A percentile compares a stretch with the other conserved stretches of the same genome.
phyloP scores from a whole-genome alignment of 306 rosid species.

The Prunus mira region DNA sequence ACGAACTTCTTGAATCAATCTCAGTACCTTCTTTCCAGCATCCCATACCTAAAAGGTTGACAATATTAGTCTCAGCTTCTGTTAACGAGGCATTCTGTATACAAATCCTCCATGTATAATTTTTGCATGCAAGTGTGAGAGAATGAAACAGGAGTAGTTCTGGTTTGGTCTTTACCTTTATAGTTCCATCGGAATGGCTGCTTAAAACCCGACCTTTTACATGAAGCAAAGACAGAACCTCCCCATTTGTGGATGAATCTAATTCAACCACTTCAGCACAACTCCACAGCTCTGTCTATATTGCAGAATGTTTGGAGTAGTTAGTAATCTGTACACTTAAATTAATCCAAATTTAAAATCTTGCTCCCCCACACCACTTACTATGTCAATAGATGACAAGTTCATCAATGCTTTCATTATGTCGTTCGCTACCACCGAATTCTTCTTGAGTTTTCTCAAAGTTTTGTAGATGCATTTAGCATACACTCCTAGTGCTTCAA shows the following conservation, averaged over 20 bases:
- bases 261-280: constrained; percentile 68
- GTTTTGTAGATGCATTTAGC: constrained; percentile 73
- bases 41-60: constrained; percentile 75
- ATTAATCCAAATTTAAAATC: background rate
- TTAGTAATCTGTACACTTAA: constrained; percentile 15
- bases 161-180: constrained; percentile 58
- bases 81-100: background rate
- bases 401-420: constrained; percentile 68
- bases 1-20: constrained; percentile 75
- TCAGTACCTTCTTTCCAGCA: constrained; percentile 52
- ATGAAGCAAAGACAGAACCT: constrained; percentile 67
- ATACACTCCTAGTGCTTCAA: constrained; percentile 59
- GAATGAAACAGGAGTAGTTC: background rate
- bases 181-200: constrained; percentile 93
- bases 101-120: background rate
- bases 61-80: background rate
- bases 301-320: constrained; percentile 11
- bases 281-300: constrained; percentile 80
- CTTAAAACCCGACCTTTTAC: constrained; percentile 66
- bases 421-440: constrained; percentile 54
- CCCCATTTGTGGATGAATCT: constrained; percentile 70
- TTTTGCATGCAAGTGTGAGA: background rate
- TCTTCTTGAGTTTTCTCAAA: constrained; percentile 70
- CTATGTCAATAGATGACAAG: constrained; percentile 72
- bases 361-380: constrained; percentile 38